Evolutionary conservation across 441 rosid species (phyloP), one percentile per base, ranked within the genome.

Genomic region (Manihot esculenta): DNA sequence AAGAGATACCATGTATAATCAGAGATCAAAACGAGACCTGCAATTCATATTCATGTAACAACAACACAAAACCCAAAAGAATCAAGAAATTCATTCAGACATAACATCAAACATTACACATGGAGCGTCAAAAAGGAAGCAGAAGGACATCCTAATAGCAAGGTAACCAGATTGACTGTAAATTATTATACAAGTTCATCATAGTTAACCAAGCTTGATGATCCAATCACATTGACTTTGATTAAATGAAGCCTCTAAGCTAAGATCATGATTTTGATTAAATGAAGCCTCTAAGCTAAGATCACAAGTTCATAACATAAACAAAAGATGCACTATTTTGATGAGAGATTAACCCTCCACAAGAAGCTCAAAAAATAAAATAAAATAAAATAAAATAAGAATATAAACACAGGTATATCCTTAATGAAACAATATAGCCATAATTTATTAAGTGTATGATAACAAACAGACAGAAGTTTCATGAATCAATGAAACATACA

Each of bases 381-480:
- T 66, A 70, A 66, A 57, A n/a, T n/a, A 56, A 49, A 69, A 49
- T 56, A 27, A 74, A 78, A 70, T 66, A 70, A 66, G n/a, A 57
- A 64, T 75, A 50, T 47, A 71, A 66, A 47, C 49, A 70, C 63
- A 72, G 69, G 45, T 70, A 65, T 70, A 74, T 35, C 15, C 41
- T 35, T 35, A 2, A 35, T n/a, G 58, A 62, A 75, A 74, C 11
- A 50, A 59, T 60, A 79, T 78, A 77, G 74, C 64, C 63, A 70
- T 60, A 55, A 68, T 77, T 53, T 78, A 68, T 62, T 23, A 68
- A 49, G 64, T 50, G 64, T 33, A 69, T 35, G 70, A 75, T 68
- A 66, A 71, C 69, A 78, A 80, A 75, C 81, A 72, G 82, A 84
- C 79, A 81, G 81, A 50, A 71, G 81, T 76, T 72, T 72, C 86